Evolutionary conservation across 176 grass and related monocot species (phyloP), one percentile per base, ranked within the genome.

Genomic region (Carex littledalei): DNA sequence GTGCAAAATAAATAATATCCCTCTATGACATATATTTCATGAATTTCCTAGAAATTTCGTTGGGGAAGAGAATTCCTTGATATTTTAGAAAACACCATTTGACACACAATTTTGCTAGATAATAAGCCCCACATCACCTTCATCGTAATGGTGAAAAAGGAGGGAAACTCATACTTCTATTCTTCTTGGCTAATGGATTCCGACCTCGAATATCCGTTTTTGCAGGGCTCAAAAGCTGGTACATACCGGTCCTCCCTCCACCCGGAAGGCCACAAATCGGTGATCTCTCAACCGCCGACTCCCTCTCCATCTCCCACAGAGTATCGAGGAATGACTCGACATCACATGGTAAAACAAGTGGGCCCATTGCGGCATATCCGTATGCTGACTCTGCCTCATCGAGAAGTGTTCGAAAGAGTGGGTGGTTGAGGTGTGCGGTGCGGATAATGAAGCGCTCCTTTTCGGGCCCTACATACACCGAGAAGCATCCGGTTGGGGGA

Each of bases 381-480:
- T 91, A 92, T 82, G 85, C 94, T 10, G 41, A 80, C 83, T 97
- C 92, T 26, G 92, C 90, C 80, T 94, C 92, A 63, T 94, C 90
- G 18, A 97, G 94, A 66, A 94, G 81, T 61, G 35, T 79, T 7
- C 67, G 86, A 86, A 94, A 92, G 31, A 94, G 77, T 39, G 84
- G 87, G 69, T 97, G 94, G 90, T 92, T 97, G 83, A 92, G 52
- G 80, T 83, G 87, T 60, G 90, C 70, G 52, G 85, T 85, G 65
- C 83, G 88, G 82, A 97, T 90, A 78, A 90, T 81, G 88, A 94
- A 94, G 0, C 94, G 88, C 67, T 97, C 90, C 82, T 90, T 86
- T 66, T 84, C 86, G 15, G 88, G 53, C 8, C 94, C 94, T 2
- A 97, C 94, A 64, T 92, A 94, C 84, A 97, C 86, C 12, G 94